phyloP scores from a whole-genome alignment of 2,329 filamentous ascomycete genomes.

The Huntiella decipiens region DNA sequence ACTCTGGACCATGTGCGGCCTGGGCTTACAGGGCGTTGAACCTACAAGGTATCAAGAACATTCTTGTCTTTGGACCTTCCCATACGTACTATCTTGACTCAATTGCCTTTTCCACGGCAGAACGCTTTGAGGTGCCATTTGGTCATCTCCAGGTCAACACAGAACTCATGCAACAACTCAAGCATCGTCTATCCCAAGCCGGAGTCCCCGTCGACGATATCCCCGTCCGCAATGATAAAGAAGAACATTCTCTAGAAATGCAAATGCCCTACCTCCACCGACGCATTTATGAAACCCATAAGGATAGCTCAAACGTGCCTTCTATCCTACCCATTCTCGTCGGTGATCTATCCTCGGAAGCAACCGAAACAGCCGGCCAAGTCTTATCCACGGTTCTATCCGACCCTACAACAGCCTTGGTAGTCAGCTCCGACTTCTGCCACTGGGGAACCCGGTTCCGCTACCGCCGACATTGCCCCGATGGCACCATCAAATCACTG shows the following conservation, averaged over 20 bases:
- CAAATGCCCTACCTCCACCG: constrained; percentile 88
- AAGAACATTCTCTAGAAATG: constrained; percentile 92
- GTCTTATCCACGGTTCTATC: constrained; percentile 61
- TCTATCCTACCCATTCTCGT: constrained; percentile 71
- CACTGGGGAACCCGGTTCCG: constrained; percentile 79
- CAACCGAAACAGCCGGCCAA: constrained; percentile 49
- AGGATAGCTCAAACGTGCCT: constrained; percentile 31
- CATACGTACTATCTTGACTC: constrained; percentile 68
- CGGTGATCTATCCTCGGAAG: constrained; percentile 46
- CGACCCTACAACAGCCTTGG: constrained; percentile 59
- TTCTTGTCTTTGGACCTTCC: constrained; percentile 85
- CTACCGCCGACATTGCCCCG: constrained; percentile 57
- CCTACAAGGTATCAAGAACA: constrained; percentile 59
- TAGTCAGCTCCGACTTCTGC: constrained; percentile 90
- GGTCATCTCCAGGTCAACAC: constrained; percentile 50
- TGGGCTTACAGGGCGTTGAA: constrained; percentile 89
- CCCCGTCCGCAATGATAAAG: constrained; percentile 45
- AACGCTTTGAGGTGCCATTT: constrained; percentile 53
- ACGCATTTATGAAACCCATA: constrained; percentile 36
- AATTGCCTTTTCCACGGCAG: constrained; percentile 57
- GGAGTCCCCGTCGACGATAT: constrained; percentile 31
- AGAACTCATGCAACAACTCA: constrained; percentile 30
- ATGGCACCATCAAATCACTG: constrained; percentile 21
- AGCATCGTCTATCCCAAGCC: constrained; percentile 23
- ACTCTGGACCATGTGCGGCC: constrained; percentile 79